These are phyloP conservation scores for Epichloe baconii DNA, from an alignment of 2,329 filamentous ascomycete species.

Conservation along the genomic window DNA sequence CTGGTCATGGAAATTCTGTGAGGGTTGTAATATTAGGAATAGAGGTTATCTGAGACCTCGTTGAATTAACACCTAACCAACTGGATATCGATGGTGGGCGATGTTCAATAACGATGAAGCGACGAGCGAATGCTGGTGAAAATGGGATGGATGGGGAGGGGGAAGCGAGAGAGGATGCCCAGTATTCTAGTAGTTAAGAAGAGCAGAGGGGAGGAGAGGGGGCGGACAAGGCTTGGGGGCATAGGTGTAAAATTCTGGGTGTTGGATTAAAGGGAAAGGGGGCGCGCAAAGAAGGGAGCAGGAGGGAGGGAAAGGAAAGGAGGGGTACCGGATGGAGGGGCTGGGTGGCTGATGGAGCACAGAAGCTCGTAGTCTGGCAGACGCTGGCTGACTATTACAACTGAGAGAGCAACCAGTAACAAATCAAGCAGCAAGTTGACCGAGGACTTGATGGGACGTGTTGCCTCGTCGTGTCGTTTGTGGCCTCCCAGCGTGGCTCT, in stretches of 20 bases:
- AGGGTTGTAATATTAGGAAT: conserved; percentile 12
- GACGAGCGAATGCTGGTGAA: conserved; percentile 11
- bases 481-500: conserved; percentile 12
- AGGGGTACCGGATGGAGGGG: conserved; percentile 10
- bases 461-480: neutral
- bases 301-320: conserved; percentile 3
- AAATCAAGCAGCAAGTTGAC: neutral
- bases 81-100: conserved; percentile 14
- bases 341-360: conserved; percentile 17
- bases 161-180: conserved; percentile 10
- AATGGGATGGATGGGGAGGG: conserved; percentile 12
- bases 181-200: conserved; percentile 5
- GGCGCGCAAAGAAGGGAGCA: conserved; percentile 10
- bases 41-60: conserved; percentile 20
- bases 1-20: conserved; percentile 29
- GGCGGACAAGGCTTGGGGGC: conserved; percentile 1
- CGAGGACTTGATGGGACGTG: conserved; percentile 1
- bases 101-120: conserved; percentile 9
- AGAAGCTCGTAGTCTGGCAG: conserved; percentile 7
- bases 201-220: conserved; percentile 8
- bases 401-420: neutral
- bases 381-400: neutral
- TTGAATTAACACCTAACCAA: conserved; percentile 9
- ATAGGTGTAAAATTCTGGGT: conserved; percentile 6
- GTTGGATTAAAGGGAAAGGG: conserved; percentile 9